Conservation (phyloP, 2,329 filamentous ascomycete species). For the Leptodontidium sp. region DNA sequence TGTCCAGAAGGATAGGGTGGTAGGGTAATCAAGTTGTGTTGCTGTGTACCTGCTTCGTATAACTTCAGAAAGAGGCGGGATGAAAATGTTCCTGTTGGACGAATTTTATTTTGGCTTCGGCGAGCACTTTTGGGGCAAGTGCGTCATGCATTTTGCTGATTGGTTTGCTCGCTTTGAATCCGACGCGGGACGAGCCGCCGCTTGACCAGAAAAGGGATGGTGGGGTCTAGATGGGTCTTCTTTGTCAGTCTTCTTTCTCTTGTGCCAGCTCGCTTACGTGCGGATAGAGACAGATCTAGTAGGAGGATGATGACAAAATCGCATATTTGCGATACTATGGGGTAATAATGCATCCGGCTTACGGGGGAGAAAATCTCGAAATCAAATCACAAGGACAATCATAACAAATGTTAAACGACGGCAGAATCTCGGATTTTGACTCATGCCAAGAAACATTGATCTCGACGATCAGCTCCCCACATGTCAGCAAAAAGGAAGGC, state of each 20-base stretch:
- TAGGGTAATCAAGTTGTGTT: background rate
- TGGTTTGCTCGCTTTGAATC: constrained; percentile 5
- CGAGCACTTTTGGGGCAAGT: constrained; percentile 5
- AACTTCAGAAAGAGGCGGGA: background rate
- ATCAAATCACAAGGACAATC: background rate
- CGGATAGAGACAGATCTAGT: background rate
- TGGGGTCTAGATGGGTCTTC: background rate
- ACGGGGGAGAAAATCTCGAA: background rate
- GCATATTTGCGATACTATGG: too few species aligned
- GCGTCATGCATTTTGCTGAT: constrained; percentile 10
- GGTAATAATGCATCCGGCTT: background rate
- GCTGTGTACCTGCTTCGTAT: background rate
- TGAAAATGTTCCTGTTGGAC: constrained; percentile 10
- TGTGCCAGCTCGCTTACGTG: background rate
- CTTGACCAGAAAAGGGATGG: background rate
- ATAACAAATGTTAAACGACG: constrained; percentile 3
- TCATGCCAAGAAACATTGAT: constrained; percentile 10
- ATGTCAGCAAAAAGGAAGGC: background rate
- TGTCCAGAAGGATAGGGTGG: background rate
- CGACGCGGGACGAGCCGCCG: constrained; percentile 20
- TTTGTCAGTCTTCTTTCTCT: background rate
- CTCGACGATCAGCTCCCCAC: constrained; percentile 11
- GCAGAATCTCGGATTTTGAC: constrained; percentile 8
- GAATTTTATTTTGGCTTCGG: background rate
- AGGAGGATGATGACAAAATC: background rate